Evolutionary conservation across 164 flowering plant genomes (phyloP).

Genomic region (Piper betle): DNA sequence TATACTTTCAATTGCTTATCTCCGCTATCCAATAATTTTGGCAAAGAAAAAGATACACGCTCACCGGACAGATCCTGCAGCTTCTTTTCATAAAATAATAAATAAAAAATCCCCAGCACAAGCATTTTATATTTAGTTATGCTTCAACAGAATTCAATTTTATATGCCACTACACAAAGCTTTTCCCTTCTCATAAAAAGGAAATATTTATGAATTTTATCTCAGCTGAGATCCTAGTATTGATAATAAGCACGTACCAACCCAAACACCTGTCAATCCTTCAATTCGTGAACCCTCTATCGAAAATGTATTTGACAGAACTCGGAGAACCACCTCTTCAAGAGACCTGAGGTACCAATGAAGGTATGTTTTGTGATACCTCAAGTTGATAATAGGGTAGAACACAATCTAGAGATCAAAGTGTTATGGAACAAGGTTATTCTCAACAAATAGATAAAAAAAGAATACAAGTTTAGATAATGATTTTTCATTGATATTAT

Average conservation of each 20-base stretch:
- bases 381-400: conserved; percentile 87
- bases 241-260: too few species aligned
- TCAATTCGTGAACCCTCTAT: conserved; percentile 66
- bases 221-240: too few species aligned
- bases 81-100: too few species aligned
- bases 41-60: not conserved
- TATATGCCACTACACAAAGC: too few species aligned
- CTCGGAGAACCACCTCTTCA: conserved; percentile 89
- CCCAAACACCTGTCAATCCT: conserved; percentile 91
- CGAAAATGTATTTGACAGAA: conserved; percentile 56
- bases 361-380: conserved; percentile 91
- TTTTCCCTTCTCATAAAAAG: too few species aligned
- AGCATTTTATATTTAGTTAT: too few species aligned
- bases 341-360: conserved; percentile 98
- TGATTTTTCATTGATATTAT: not conserved
- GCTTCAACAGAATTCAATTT: too few species aligned
- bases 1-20: not conserved
- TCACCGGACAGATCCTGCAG: too few species aligned
- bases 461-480: too few species aligned
- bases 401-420: conserved; percentile 51
- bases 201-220: too few species aligned
- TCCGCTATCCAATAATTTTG: not conserved
- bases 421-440: not conserved
- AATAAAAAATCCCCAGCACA: too few species aligned
- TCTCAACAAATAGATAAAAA: not conserved